These are phyloP conservation scores for Polyporus tsugae DNA, from an alignment of 1,284 basidiomycete species.

Conservation along the genomic window DNA sequence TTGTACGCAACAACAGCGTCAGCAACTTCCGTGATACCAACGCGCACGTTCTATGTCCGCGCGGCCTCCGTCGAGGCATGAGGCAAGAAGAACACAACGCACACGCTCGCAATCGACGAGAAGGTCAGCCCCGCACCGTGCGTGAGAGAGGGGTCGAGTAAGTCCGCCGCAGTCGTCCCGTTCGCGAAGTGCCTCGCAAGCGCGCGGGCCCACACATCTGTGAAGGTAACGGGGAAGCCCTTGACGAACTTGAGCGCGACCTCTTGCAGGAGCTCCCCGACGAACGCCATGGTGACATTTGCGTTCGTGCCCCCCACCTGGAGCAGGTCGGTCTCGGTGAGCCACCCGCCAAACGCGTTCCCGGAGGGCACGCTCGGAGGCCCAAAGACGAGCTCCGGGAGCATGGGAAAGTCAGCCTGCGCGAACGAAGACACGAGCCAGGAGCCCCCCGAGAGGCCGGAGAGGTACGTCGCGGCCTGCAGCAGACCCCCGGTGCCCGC, in stretches of 20 bases:
- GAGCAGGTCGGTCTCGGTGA: constrained; percentile 33
- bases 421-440: constrained; percentile 40
- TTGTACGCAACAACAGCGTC: not conserved
- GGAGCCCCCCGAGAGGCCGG: constrained; percentile 52
- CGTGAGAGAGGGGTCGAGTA: constrained; percentile 28
- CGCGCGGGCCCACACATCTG: constrained; percentile 39
- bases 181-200: constrained; percentile 39
- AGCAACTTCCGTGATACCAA: not conserved
- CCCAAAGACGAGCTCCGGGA: constrained; percentile 39
- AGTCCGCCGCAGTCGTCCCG: constrained; percentile 36
- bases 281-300: constrained; percentile 20
- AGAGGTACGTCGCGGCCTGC: constrained; percentile 53
- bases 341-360: constrained; percentile 34
- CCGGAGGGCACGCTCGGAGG: not conserved
- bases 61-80: not conserved
- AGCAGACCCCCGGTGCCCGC: constrained; percentile 59
- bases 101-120: constrained; percentile 38
- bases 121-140: constrained; percentile 42
- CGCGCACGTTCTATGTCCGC: constrained; percentile 3
- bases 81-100: constrained; percentile 17
- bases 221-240: constrained; percentile 39
- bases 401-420: constrained; percentile 40
- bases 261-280: constrained; percentile 34
- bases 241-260: constrained; percentile 32
- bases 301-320: constrained; percentile 29